Conservation (phyloP, 192 early-diverging fungal species). For the Physocladia obscura region DNA sequence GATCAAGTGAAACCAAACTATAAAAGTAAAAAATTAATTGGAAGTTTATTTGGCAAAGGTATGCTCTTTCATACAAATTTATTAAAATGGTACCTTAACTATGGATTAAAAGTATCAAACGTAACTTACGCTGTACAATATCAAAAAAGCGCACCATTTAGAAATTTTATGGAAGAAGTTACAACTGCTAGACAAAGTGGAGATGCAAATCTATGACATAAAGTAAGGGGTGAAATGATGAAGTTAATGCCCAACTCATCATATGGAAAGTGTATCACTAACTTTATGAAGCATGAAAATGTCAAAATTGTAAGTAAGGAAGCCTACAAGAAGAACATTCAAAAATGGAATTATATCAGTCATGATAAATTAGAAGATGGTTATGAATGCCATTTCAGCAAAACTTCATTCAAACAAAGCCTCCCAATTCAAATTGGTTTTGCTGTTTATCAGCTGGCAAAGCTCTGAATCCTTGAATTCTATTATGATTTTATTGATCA, state of each 20-base stretch:
- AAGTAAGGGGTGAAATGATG: conserved; percentile 11
- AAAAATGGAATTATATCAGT: not conserved
- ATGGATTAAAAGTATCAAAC: not conserved
- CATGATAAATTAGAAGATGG: not conserved
- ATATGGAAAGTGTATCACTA: conserved; percentile 6
- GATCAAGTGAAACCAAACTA: not conserved
- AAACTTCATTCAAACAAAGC: not conserved
- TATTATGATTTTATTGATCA: conserved; percentile 22
- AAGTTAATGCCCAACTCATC: conserved; percentile 6
- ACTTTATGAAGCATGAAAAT: too few relatives aligned
- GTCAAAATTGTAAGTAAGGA: too few relatives aligned
- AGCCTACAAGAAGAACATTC: too few relatives aligned
- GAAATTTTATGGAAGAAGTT: conserved; percentile 14
- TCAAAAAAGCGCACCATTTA: conserved; percentile 12
- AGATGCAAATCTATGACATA: not conserved
- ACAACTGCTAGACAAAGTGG: conserved; percentile 4
- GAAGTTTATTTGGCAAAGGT: conserved; percentile 6
- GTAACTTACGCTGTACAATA: not conserved
- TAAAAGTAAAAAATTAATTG: not conserved
- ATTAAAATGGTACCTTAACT: conserved; percentile 5
- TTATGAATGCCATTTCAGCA: not conserved
- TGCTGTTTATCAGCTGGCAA: conserved; percentile 22
- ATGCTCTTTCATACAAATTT: conserved; percentile 12
- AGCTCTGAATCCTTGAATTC: conserved; percentile 7
- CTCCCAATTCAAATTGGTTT: conserved; percentile 18